Conservation (phyloP, 2,329 filamentous ascomycete genomes). For the Aspergillus uvarum region DNA sequence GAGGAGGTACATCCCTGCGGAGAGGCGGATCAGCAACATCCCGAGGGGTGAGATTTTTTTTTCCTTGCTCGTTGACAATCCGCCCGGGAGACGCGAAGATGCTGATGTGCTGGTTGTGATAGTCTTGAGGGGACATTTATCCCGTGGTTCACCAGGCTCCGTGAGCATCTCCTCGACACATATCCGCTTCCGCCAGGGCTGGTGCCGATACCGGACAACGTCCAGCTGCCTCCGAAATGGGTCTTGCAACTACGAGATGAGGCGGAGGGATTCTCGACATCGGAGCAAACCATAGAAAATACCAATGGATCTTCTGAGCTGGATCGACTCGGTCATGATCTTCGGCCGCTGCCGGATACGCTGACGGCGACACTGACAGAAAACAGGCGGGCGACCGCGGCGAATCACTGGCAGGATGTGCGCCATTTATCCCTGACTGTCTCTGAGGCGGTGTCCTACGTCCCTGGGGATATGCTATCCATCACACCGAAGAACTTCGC, state of each 20-base stretch:
- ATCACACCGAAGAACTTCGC: constrained; percentile 87
- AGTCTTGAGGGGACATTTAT: constrained; percentile 81
- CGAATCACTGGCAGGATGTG: constrained; percentile 88
- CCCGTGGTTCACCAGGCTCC: constrained; percentile 71
- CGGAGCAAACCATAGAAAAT: constrained; percentile 4
- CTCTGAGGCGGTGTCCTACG: constrained; percentile 48
- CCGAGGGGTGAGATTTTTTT: constrained; percentile 69
- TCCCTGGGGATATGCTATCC: constrained; percentile 75
- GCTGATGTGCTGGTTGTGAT: not conserved
- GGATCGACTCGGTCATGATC: constrained; percentile 38
- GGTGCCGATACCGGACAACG: constrained; percentile 69
- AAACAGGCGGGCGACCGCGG: constrained; percentile 75
- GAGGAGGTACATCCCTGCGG: constrained; percentile 72
- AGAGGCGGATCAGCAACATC: constrained; percentile 90
- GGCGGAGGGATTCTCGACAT: not conserved
- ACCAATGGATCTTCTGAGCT: constrained; percentile 23
- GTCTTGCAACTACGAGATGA: constrained; percentile 41
- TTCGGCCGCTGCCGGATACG: constrained; percentile 59
- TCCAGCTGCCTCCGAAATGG: constrained; percentile 75
- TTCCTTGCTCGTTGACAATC: not conserved
- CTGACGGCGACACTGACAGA: constrained; percentile 58
- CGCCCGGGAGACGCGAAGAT: not conserved
- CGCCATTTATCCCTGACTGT: constrained; percentile 68
- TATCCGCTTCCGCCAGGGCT: constrained; percentile 69
- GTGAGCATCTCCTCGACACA: constrained; percentile 62